These are phyloP conservation scores for Alternaria arbusti DNA, from an alignment of 2,329 filamentous ascomycete genomes.

Conservation along the genomic window DNA sequence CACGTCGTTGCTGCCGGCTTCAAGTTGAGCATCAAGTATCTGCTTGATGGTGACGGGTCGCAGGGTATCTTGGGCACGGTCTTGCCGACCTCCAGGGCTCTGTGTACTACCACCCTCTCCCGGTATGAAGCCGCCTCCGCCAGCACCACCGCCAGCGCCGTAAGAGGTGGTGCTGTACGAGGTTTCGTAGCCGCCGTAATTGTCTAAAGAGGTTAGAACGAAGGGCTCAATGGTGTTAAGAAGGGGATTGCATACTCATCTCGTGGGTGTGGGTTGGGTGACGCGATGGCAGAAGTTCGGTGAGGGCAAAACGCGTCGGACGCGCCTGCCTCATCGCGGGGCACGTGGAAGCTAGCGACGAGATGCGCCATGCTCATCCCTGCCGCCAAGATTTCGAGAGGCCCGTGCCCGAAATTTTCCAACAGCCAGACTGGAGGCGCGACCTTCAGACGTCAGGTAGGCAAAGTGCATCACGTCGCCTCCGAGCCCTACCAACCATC, in stretches of 20 bases:
- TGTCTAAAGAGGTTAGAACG: slow-evolving; percentile 26
- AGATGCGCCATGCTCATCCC: slow-evolving; percentile 6
- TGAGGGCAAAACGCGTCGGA: slow-evolving; percentile 39
- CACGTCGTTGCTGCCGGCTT: slow-evolving; percentile 63
- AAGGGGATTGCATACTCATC: slow-evolving; percentile 25
- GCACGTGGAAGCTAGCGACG: slow-evolving; percentile 19
- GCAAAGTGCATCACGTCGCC: slow-evolving; percentile 17
- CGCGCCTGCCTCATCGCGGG: slow-evolving; percentile 31
- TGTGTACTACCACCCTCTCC: slow-evolving; percentile 56
- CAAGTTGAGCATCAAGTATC: slow-evolving; percentile 74
- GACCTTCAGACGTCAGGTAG: slow-evolving; percentile 7
- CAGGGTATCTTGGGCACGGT: slow-evolving; percentile 81
- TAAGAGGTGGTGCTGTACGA: slow-evolving; percentile 60
- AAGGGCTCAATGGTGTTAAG: background rate
- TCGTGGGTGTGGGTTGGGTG: slow-evolving; percentile 12
- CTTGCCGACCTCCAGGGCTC: slow-evolving; percentile 50
- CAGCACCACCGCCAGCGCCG: slow-evolving; percentile 60
- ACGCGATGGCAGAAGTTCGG: slow-evolving; percentile 12
- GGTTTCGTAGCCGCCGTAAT: slow-evolving; percentile 51
- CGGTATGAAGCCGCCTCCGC: slow-evolving; percentile 67
- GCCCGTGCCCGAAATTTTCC: slow-evolving; percentile 33
- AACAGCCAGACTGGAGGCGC: slow-evolving; percentile 7
- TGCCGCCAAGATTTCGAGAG: slow-evolving; percentile 35
- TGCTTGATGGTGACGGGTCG: slow-evolving; percentile 97
- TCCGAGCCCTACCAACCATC: background rate